Conservation (phyloP, 2,329 filamentous ascomycete genomes). For the Penicillium sp. region DNA sequence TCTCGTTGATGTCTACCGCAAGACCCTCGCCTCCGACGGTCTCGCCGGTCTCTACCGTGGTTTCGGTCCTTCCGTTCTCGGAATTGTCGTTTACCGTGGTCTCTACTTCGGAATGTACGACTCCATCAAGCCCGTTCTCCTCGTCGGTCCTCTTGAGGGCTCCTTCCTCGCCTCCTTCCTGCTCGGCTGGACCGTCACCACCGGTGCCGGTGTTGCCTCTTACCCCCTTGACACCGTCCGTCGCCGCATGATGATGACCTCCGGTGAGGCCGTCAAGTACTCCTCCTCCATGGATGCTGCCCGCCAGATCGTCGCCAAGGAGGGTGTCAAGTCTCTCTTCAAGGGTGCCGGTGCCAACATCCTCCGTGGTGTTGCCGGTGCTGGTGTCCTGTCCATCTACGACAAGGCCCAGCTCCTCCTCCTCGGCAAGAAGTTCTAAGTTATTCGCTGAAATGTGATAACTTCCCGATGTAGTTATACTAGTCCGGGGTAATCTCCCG, state of each 20-base stretch:
- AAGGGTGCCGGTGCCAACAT: constrained; percentile 99
- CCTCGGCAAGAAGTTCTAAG: constrained; percentile 99
- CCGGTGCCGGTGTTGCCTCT: constrained; percentile 99
- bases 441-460: constrained; percentile 26
- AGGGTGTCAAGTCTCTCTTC: constrained; percentile 99
- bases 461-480: constrained; percentile 24
- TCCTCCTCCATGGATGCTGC: constrained; percentile 92
- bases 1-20: constrained; percentile 99
- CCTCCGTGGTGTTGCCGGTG: constrained; percentile 99
- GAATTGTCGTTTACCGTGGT: constrained; percentile 99
- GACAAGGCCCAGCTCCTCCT: constrained; percentile 98
- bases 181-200: constrained; percentile 99
- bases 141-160: constrained; percentile 86
- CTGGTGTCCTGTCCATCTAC: constrained; percentile 99
- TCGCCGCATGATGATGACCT: constrained; percentile 99
- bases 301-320: constrained; percentile 92
- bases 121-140: constrained; percentile 98
- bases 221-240: constrained; percentile 99
- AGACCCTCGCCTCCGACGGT: constrained; percentile 98
- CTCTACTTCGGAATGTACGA: constrained; percentile 99
- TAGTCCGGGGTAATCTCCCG: constrained; percentile 27
- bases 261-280: constrained; percentile 97
- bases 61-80: constrained; percentile 98
- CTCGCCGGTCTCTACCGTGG: constrained; percentile 99
- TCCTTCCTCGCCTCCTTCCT: constrained; percentile 99